Evolutionary conservation across 2,329 filamentous ascomycete genomes (phyloP), one percentile per base, ranked within the genome.

Genomic region (Sporothrix curviconia): DNA sequence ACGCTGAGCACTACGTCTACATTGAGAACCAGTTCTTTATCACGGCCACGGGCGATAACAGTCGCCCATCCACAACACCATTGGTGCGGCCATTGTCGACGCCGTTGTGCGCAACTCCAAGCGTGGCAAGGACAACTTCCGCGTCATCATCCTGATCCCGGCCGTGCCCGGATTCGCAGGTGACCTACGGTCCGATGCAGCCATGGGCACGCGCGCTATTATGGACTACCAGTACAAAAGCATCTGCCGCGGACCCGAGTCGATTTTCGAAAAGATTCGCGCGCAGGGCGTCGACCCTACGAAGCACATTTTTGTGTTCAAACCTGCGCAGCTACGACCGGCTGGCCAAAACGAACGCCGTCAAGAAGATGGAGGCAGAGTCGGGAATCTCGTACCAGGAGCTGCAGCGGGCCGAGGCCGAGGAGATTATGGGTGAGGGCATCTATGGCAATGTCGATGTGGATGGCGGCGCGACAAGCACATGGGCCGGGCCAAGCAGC

Each of bases 1-100:
- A 89, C 53, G 92, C 92, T 0, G 76, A 96, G 71, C 92, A 97
- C 69, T 96, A 84, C 64, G 87, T 99, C 24, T 99, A 97, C 74
- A 96, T 99, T 60, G 94, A 99, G 71, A 97, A 97, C 66, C 94
- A 99, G 67, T 97, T 97, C 76, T 99, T 97, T 78, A 96, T 95
- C 68, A 95, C 91, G 1, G 89, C 94, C 0, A 97, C 92, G 0
- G 90, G 90, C 8, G 86, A 94, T n/a, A 73, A 36, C 92, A 96
- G 69, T 74, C 78, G 1, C 92, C 92, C 0, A 83, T 97, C 24
- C 85, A 90, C 70, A 99, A 99, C 68, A 87, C 84, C 17, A 88
- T 99, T 55, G 94, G 94, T 12, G 79, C 79, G 7, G 86, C 94
- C 2, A 96, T 99, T 55, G 94, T 96, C 2, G 91, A 99, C 57